Conservation (phyloP, 2,329 filamentous ascomycete genomes). For the Sordariomycetes sp. region DNA sequence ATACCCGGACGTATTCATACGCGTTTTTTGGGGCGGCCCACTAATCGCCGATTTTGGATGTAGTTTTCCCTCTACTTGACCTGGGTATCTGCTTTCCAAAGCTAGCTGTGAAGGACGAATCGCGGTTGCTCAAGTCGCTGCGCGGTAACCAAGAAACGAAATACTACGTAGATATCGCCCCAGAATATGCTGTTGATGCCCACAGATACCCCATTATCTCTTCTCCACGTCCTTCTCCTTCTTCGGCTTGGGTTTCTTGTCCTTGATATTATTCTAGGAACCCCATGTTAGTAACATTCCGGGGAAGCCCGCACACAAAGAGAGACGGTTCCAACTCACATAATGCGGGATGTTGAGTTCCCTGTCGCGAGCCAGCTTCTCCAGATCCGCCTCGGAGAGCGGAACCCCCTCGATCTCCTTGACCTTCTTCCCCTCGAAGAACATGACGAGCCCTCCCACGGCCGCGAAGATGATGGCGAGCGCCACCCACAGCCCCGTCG, state of each 20-base stretch:
- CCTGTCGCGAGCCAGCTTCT: constrained; percentile 34
- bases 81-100: neutral
- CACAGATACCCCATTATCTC: neutral
- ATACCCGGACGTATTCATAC: too few relatives aligned
- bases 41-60: too few relatives aligned
- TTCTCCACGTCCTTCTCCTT: constrained; percentile 15
- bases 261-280: constrained; percentile 33
- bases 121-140: neutral
- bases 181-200: neutral
- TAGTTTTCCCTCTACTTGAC: neutral
- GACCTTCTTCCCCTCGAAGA: constrained; percentile 56
- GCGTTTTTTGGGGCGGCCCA: too few relatives aligned
- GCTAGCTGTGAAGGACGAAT: neutral
- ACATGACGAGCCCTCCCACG: constrained; percentile 55
- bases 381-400: constrained; percentile 39
- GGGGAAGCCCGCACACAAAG: neutral
- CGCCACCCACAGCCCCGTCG: constrained; percentile 66
- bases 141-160: neutral
- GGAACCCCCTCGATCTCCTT: constrained; percentile 61
- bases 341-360: constrained; percentile 44
- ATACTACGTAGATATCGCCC: neutral
- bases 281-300: neutral
- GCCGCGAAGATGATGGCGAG: constrained; percentile 54
- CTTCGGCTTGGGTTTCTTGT: constrained; percentile 32
- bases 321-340: constrained; percentile 11